phyloP scores from a whole-genome alignment of 805 yeast genomes.

The Geotrichum ghanense region DNA sequence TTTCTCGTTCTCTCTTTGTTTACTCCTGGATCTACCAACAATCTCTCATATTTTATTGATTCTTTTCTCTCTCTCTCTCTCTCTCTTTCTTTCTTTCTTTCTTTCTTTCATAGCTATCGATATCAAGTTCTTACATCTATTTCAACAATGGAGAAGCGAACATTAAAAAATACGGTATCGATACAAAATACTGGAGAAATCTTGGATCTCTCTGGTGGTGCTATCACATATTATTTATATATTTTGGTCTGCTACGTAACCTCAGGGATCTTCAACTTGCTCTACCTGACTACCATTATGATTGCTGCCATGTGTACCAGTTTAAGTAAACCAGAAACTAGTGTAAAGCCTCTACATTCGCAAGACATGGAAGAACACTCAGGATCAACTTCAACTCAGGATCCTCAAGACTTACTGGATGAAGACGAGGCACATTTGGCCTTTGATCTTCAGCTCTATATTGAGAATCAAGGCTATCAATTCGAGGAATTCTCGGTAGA shows the following conservation, averaged over 20 bases:
- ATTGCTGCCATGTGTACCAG: slow-evolving; percentile 14
- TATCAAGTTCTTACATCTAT: neutral
- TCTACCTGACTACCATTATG: slow-evolving; percentile 17
- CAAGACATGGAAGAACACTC: slow-evolving; percentile 5
- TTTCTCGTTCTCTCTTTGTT: too few species aligned
- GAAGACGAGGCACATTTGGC: slow-evolving; percentile 29
- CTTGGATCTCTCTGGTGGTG: neutral
- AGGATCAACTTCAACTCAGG: neutral
- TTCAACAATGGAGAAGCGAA: neutral
- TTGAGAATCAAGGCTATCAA: slow-evolving; percentile 46
- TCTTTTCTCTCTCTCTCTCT: neutral
- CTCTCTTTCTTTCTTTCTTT: neutral
- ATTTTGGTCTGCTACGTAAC: slow-evolving; percentile 13
- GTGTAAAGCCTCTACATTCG: neutral
- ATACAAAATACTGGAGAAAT: neutral
- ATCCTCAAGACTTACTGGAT: slow-evolving; percentile 15
- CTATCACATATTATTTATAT: neutral
- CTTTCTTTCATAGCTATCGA: neutral
- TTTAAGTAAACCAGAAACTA: slow-evolving; percentile 2
- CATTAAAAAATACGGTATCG: neutral
- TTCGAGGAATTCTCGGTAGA: slow-evolving; percentile 47
- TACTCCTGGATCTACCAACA: neutral
- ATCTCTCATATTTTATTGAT: neutral
- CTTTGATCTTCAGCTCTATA: slow-evolving; percentile 58
- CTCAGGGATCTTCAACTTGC: slow-evolving; percentile 16